phyloP scores from a whole-genome alignment of 2,329 filamentous ascomycete genomes.

The Arthroderma sp. region DNA sequence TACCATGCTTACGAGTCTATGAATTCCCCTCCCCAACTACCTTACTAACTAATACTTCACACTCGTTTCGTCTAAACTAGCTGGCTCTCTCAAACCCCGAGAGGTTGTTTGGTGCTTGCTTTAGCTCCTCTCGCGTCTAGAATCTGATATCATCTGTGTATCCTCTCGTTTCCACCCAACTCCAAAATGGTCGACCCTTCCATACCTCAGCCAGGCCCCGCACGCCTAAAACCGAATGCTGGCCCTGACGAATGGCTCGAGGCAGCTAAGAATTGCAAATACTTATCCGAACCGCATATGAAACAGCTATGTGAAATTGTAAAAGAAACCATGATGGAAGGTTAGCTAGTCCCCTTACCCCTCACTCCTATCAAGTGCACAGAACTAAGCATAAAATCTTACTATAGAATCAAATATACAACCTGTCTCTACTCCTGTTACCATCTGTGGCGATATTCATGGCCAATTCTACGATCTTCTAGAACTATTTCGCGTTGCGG shows the following conservation, averaged over 20 bases:
- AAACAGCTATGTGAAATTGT: constrained; percentile 98
- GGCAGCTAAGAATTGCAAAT: constrained; percentile 93
- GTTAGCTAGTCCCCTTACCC: constrained; percentile 34
- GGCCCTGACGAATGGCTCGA: constrained; percentile 93
- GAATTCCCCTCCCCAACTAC: no score
- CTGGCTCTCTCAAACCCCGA: no score
- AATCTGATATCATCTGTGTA: no score
- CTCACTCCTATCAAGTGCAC: neutral
- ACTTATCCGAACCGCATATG: constrained; percentile 91
- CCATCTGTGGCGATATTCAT: constrained; percentile 97
- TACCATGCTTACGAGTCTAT: no score
- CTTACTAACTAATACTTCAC: no score
- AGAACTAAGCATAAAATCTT: no score
- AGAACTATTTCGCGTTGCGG: constrained; percentile 98
- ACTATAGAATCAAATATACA: constrained; percentile 87
- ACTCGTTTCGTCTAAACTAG: no score
- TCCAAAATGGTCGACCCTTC: constrained; percentile 33
- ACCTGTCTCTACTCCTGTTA: constrained; percentile 92
- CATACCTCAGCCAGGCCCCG: constrained; percentile 82
- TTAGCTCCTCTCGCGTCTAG: no score
- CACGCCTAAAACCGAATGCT: constrained; percentile 67
- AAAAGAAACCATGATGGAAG: constrained; percentile 98
- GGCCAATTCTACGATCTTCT: constrained; percentile 98
- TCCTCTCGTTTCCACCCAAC: no score
- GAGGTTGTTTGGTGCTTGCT: no score